Base-by-base conservation (phyloP, 2,329 filamentous ascomycete genomes). In the Mycosphaerelloides madeirae region DNA sequence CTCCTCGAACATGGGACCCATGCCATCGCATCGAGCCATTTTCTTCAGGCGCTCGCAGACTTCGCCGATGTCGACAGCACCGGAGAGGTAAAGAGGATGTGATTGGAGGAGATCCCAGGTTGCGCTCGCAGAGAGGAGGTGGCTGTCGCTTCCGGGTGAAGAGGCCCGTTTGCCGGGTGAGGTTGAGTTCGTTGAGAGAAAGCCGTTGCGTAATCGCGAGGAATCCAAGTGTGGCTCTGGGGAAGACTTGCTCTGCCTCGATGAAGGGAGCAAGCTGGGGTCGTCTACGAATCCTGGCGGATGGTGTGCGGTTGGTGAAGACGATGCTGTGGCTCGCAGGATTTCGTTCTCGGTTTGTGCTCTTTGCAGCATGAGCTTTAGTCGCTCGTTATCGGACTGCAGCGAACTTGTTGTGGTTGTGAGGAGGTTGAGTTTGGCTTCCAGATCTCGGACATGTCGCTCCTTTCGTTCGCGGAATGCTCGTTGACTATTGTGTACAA, bases 381-480 rank as follows among this genome's bases (percentile, higher is more conserved):
- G 73, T 28, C 84, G 82, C 65, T 95, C 87, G 62, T 96, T 96
- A 65, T 96, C 90, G 34, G 83, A 80, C 31, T 83, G 78, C 0
- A 93, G 78, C 28, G 79, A 77, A 43, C 82, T 78, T 40, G 87
- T 85, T 38, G 83, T 81, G 48, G 82, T 80, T 63, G 95, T 85
- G 25, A 96, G 80, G 38, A 74, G 76, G 38, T 80, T 83, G 20
- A 97, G 81, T 65, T 95, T 93, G 45, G 81, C 79, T 68, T 97
- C 90, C 18, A 97, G 82, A 49, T 97, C 89, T 65, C 90, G 90
- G 51, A 97, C 89, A 61, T 95, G 90, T 46, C 83, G 84, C 66
- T 97, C 91, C 68, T 97, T 97, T 56, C 91, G 84, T 68, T 97
- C 91, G 49, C 91, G 87, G 67, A 97, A 97, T 25, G 93, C 91